Evolutionary conservation across 352 stramenopile genomes (phyloP).

Genomic region (Peronospora farinosa): DNA sequence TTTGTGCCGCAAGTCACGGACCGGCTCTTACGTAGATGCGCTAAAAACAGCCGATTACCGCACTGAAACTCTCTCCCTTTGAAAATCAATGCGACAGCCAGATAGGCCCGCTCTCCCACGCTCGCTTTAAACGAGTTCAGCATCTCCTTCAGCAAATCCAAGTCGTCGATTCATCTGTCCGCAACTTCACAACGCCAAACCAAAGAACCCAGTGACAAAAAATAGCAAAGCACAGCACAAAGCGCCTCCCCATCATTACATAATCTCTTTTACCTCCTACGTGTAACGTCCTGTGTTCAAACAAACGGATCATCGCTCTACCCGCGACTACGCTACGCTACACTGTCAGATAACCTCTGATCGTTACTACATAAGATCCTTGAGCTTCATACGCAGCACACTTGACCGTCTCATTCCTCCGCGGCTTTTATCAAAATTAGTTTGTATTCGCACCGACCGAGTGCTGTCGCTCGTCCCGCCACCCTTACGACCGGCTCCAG

Average conservation of each 20-base stretch:
- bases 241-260: slow-evolving; percentile 56
- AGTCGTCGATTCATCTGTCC: slow-evolving; percentile 1
- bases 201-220: slow-evolving; percentile 9
- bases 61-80: slow-evolving; percentile 29
- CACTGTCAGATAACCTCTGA: no score
- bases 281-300: slow-evolving; percentile 28
- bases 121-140: slow-evolving; percentile 10
- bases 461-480: slow-evolving; percentile 23
- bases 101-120: slow-evolving; percentile 28
- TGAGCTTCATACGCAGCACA: slow-evolving; percentile 13
- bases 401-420: not conserved
- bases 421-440: slow-evolving; percentile 23
- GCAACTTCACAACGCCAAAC: slow-evolving; percentile 28
- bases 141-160: slow-evolving; percentile 7
- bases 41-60: slow-evolving; percentile 17
- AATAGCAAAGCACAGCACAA: slow-evolving; percentile 16
- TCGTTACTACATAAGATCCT: slow-evolving; percentile 16
- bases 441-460: slow-evolving; percentile 30
- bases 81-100: slow-evolving; percentile 25
- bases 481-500: slow-evolving; percentile 11
- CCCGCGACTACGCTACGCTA: no score
- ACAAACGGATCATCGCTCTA: not conserved
- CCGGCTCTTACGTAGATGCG: slow-evolving; percentile 28
- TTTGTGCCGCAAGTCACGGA: slow-evolving; percentile 10
- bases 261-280: slow-evolving; percentile 60